These are phyloP conservation scores for Colletotrichum neosansevieriae DNA, from an alignment of 2,329 filamentous ascomycete species.

Conservation along the genomic window DNA sequence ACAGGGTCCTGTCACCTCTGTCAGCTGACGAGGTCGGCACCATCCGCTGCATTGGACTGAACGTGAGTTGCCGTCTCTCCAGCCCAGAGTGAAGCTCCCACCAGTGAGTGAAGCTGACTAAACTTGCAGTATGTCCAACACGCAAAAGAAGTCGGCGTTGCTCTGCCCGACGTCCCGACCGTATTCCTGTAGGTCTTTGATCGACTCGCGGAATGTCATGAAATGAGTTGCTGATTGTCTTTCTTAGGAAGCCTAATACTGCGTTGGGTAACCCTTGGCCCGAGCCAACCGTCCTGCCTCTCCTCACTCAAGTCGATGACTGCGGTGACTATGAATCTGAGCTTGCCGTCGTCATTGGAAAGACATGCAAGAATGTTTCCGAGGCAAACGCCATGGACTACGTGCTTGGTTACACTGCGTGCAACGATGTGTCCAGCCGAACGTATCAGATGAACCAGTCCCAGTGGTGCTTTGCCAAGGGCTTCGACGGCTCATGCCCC, in stretches of 20 bases:
- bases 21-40: conserved; percentile 45
- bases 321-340: conserved; percentile 71
- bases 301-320: conserved; percentile 60
- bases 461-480: conserved; percentile 70
- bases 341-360: conserved; percentile 67
- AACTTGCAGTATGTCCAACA: conserved; percentile 50
- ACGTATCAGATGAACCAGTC: conserved; percentile 65
- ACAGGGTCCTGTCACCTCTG: conserved; percentile 60
- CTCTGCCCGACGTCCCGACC: conserved; percentile 65
- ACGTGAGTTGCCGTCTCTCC: conserved; percentile 52
- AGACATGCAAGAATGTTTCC: conserved; percentile 63
- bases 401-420: conserved; percentile 72
- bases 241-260: conserved; percentile 61
- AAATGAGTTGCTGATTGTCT: neutral
- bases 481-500: conserved; percentile 67
- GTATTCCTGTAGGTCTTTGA: conserved; percentile 60
- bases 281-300: conserved; percentile 64
- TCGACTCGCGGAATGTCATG: too few relatives aligned
- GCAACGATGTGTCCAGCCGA: conserved; percentile 73
- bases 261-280: conserved; percentile 67
- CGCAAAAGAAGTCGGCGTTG: conserved; percentile 62
- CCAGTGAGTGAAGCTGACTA: neutral
- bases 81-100: neutral
- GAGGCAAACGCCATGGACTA: conserved; percentile 69
- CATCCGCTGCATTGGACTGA: conserved; percentile 67